phyloP scores from a whole-genome alignment of 2,329 filamentous ascomycete genomes.

The Dactylellina haptotyla region DNA sequence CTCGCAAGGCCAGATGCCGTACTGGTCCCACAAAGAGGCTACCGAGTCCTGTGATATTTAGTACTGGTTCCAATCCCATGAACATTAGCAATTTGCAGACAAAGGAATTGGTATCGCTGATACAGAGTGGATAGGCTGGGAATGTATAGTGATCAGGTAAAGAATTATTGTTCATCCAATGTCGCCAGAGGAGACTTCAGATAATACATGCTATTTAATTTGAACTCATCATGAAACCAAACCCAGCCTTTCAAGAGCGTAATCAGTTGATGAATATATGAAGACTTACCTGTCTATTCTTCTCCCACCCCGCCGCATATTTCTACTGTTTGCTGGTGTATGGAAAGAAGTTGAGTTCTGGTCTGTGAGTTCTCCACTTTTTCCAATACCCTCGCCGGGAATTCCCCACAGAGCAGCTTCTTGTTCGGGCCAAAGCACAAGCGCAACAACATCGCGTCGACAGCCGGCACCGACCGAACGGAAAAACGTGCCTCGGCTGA shows the following conservation, averaged over 20 bases:
- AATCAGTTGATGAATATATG: background rate
- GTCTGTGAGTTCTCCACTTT: background rate
- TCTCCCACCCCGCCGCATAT: too few relatives aligned
- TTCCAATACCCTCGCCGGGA: background rate
- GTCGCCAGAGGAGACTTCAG: constrained; percentile 4
- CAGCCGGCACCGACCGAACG: background rate
- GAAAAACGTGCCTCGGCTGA: constrained; percentile 32
- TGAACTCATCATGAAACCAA: constrained; percentile 12
- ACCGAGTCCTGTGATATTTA: too few relatives aligned
- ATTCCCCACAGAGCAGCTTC: constrained; percentile 22
- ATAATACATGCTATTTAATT: constrained; percentile 37
- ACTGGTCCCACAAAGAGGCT: too few relatives aligned
- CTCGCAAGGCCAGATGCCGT: too few relatives aligned
- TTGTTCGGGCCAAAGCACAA: constrained; percentile 22
- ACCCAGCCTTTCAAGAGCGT: background rate
- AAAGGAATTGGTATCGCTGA: too few relatives aligned
- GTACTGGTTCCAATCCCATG: too few relatives aligned
- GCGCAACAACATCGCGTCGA: constrained; percentile 26
- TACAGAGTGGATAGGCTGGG: background rate
- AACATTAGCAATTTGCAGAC: too few relatives aligned
- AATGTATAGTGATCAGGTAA: background rate
- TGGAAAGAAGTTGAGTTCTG: background rate
- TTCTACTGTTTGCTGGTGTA: background rate
- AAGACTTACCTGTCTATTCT: background rate
- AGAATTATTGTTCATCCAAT: constrained; percentile 18